Evolutionary conservation across 139 green algal genomes (phyloP), one percentile per base, ranked within the genome.

Genomic region (Axilococcus clingmanii): DNA sequence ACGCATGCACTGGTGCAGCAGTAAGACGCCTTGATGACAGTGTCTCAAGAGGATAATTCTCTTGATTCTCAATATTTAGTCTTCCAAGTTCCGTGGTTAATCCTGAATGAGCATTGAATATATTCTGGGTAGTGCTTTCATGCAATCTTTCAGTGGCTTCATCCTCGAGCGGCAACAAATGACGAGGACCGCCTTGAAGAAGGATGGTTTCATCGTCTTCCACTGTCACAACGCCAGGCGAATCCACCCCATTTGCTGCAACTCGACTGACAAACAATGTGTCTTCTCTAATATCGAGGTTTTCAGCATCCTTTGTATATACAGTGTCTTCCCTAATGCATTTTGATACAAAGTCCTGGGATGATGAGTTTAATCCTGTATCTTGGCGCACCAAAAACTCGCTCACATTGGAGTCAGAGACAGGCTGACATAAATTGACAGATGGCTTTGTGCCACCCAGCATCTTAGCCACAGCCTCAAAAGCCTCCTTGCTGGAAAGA

Each of bases 401-500:
- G n/a, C n/a, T n/a, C n/a, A n/a, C n/a, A n/a, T n/a, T n/a, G n/a
- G n/a, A n/a, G n/a, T n/a, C n/a, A n/a, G n/a, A n/a, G n/a, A n/a
- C n/a, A n/a, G 33, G 12, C 33, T 12, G 33, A 38, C 33, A 17
- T 12, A 9, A 38, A 17, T 9, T 17, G 12, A 38, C 33, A 38
- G 12, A 38, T 17, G 9, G 33, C 12, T 23, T 12, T 12, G 9
- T 49, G 41, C 12, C 27, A 14, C 31, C 60, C 59, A 85, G 85
- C 75, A 85, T 83, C 42, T 54, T 51, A 41, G 82, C 84, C 15
- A 88, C 47, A 2, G 66, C 74, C 4, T 74, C 69, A 30, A 81
- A 82, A 2, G 79, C 79, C 12, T 50, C 68, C 11, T 56, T 44
- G 1, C 76, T 88, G 42, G 59, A 59, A 11, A 85, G 64, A 19